Evolutionary conservation across 2,329 filamentous ascomycete species (phyloP).

Genomic region (Sclerotinia minor): DNA sequence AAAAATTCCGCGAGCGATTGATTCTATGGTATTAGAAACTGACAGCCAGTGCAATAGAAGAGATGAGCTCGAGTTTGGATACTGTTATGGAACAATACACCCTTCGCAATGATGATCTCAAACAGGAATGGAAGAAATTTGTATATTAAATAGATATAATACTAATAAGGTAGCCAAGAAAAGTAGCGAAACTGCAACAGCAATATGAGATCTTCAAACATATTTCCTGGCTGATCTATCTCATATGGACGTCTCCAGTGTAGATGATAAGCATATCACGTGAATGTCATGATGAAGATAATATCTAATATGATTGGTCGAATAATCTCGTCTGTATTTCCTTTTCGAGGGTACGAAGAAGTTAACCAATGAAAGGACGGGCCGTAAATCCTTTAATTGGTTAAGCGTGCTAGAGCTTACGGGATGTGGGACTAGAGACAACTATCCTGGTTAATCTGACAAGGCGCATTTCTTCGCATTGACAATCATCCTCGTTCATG

Average conservation of each 20-base stretch:
- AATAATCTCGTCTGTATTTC: neutral
- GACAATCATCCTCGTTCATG: no score
- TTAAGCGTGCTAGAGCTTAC: neutral
- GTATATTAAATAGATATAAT: neutral
- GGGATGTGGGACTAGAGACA: neutral
- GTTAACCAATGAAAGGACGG: conserved; percentile 12
- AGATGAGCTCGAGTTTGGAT: neutral
- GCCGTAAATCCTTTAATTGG: neutral
- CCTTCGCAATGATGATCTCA: conserved; percentile 16
- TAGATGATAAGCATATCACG: neutral
- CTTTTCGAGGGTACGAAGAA: conserved; percentile 15
- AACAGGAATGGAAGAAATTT: conserved; percentile 9
- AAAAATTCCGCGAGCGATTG: neutral
- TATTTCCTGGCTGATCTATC: neutral
- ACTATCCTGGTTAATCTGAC: neutral
- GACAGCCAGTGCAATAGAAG: neutral
- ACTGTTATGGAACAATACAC: neutral
- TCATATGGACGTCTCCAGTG: neutral
- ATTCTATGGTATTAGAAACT: neutral
- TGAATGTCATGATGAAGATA: neutral
- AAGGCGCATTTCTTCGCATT: neutral
- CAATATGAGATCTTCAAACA: conserved; percentile 1
- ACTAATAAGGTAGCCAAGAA: neutral
- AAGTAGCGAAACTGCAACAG: neutral
- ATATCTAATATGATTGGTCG: neutral